These are phyloP conservation scores for Xerocomellus amylosporus DNA, from an alignment of 768 basidiomycete genomes.

Conservation along the genomic window DNA sequence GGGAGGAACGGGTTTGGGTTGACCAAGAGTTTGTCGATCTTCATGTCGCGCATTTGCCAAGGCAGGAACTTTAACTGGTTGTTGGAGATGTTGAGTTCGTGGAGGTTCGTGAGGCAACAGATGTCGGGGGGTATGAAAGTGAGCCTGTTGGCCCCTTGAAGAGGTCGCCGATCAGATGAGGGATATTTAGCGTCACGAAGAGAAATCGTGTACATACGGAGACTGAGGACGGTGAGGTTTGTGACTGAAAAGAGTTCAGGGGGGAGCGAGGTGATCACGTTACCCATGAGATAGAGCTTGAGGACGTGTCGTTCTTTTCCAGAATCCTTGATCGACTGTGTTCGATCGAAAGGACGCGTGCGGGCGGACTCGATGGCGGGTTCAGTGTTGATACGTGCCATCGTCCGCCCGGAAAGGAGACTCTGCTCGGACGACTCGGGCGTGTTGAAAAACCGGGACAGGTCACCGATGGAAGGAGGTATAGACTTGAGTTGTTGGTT, in stretches of 20 bases:
- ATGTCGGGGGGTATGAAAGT: constrained; percentile 63
- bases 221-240: constrained; percentile 57
- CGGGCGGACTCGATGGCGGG: constrained; percentile 25
- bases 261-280: constrained; percentile 55
- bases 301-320: constrained; percentile 49
- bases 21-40: constrained; percentile 44
- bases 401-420: constrained; percentile 22
- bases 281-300: constrained; percentile 54
- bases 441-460: constrained; percentile 46
- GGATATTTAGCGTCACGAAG: background rate
- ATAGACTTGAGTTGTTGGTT: constrained; percentile 45
- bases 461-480: constrained; percentile 44
- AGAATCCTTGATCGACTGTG: constrained; percentile 27
- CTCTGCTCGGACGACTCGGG: constrained; percentile 35
- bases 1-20: constrained; percentile 60
- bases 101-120: constrained; percentile 47
- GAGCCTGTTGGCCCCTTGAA: constrained; percentile 55
- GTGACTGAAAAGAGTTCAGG: constrained; percentile 53
- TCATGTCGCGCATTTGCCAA: constrained; percentile 60
- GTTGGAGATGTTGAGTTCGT: constrained; percentile 57
- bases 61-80: constrained; percentile 62
- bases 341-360: constrained; percentile 25
- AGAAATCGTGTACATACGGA: constrained; percentile 46
- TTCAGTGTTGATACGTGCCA: constrained; percentile 37
- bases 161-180: background rate